Conservation (phyloP, 371 early-diverging fungal species). For the Enterocytospora artemiae region DNA sequence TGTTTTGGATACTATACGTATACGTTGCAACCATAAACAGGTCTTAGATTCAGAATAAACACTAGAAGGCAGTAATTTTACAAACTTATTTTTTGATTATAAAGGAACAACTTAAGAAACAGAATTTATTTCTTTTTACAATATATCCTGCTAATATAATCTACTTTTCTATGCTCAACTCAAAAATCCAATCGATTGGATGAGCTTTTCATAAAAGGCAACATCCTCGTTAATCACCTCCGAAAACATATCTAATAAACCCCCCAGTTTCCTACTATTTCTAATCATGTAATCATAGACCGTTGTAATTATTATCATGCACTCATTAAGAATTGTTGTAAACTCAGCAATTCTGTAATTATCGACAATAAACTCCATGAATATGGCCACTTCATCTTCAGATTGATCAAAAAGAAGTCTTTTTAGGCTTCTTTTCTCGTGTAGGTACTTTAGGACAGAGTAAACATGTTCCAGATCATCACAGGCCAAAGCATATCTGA, state of each 20-base stretch:
- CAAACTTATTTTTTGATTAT: too few relatives aligned
- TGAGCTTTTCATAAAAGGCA: constrained; percentile 30
- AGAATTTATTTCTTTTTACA: too few relatives aligned
- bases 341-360: constrained; percentile 30
- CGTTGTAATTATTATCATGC: constrained; percentile 15
- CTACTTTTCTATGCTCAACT: too few relatives aligned
- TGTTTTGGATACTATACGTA: too few relatives aligned
- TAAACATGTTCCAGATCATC: constrained; percentile 26
- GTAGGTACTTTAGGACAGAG: constrained; percentile 30
- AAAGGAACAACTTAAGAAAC: too few relatives aligned
- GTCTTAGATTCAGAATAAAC: too few relatives aligned
- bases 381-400: constrained; percentile 5
- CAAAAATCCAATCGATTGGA: constrained; percentile 29
- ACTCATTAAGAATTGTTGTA: constrained; percentile 25
- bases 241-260: constrained; percentile 11
- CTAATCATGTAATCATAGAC: constrained; percentile 28
- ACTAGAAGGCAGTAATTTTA: too few relatives aligned
- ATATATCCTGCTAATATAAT: too few relatives aligned
- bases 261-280: constrained; percentile 13
- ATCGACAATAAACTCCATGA: constrained; percentile 38
- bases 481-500: constrained; percentile 10
- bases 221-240: constrained; percentile 31
- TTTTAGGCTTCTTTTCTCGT: constrained; percentile 24
- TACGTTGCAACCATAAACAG: too few relatives aligned
- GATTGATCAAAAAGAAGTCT: constrained; percentile 21